phyloP scores from a whole-genome alignment of 169 alveolate genomes.

The Eimeria nieschulzi region DNA sequence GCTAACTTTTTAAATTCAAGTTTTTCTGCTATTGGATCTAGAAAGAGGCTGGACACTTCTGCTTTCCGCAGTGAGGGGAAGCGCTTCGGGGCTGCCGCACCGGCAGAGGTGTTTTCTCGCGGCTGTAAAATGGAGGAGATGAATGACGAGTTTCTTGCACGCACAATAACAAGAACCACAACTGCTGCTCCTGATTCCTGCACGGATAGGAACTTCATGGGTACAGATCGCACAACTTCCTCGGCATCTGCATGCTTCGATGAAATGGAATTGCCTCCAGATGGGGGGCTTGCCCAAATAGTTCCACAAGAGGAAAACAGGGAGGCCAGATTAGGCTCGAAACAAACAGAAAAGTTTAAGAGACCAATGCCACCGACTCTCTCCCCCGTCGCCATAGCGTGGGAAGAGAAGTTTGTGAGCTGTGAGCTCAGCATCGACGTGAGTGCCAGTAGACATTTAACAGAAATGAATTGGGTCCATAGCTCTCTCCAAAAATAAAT shows the following conservation, averaged over 20 bases:
- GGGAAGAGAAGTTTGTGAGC: conserved; percentile 3
- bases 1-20: too few relatives aligned
- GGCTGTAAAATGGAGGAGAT: background rate
- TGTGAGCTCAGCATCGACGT: background rate
- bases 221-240: background rate
- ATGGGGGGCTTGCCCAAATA: background rate
- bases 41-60: background rate
- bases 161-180: background rate
- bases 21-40: too few relatives aligned
- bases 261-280: background rate
- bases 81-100: background rate
- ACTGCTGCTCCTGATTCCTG: background rate
- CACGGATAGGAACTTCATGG: background rate
- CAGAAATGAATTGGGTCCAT: too few relatives aligned
- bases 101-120: background rate
- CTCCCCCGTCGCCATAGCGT: background rate
- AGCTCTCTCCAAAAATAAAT: background rate
- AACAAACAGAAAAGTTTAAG: background rate
- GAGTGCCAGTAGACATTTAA: background rate
- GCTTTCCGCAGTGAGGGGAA: background rate
- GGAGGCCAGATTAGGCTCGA: background rate
- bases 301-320: background rate
- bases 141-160: background rate
- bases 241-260: background rate
- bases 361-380: background rate